Evolutionary conservation across 2,329 filamentous ascomycete genomes (phyloP), one percentile per base, ranked within the genome.

Genomic region (Tolypocladium endophyticum): DNA sequence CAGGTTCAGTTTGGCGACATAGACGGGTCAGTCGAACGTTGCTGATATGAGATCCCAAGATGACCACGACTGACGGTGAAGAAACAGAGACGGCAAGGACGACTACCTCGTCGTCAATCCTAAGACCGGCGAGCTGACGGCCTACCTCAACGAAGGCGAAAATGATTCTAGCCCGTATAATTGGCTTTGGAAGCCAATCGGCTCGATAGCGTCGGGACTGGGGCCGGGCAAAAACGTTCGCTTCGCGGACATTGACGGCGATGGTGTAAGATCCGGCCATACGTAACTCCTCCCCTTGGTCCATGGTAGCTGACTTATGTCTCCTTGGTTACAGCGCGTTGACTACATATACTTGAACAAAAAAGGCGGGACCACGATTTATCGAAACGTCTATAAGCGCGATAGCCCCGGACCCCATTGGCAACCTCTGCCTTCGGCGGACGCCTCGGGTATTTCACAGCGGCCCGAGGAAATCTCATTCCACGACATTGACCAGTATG

Each of bases 191-290:
- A 56, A 60, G 2, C 57, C 60, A 11, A 50, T 57, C 14, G 63
- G 62, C 14, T 30, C 53, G 9, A 61, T 65, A 30, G 62, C 62
- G 14, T 56, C 58, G 25, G 65, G 64, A 0, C 59, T 65, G 0
- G 64, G 63, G 3, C 61, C 61, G 0, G 65, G 62, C 3, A 45
- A 55, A 1, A 61, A 62, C 18, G 63, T 67, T 1, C 43, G 65
- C 23, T 59, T 68, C 45, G 64, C 63, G 5, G 65, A 68, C 47
- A 62, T 67, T 52, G 63, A 67, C 20, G 64, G 66, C 5, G 66
- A 68, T n/a, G 63, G 65, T 2, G 59, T 65, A 57, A 59, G 62
- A 58, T 7, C 0, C 23, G 6, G 23, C 11, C 41, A n/a, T 12
- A 23, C 4, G 8, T n/a, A 14, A 11, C n/a, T 14, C 43, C 4